Conservation (phyloP, 805 yeast genomes). For the Monosporozyma siamensis region DNA sequence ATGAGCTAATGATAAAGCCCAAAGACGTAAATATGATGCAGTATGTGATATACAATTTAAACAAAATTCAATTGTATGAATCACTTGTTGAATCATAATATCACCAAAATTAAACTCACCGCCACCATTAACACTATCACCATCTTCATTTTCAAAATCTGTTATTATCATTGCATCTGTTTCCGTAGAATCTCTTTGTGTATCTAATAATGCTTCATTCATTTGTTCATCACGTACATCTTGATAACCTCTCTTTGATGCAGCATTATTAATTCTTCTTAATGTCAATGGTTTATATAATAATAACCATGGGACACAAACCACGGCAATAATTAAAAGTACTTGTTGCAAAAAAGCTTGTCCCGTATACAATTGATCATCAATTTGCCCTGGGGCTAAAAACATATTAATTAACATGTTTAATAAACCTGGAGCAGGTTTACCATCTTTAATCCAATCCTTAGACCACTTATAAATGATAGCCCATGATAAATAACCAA, state of each 20-base stretch:
- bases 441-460: conserved; percentile 73
- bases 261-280: conserved; percentile 43
- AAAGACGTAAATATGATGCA: conserved; percentile 88
- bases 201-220: conserved; percentile 23
- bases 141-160: conserved; percentile 34
- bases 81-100: conserved; percentile 91
- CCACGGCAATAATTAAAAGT: conserved; percentile 63
- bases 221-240: conserved; percentile 30
- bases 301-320: conserved; percentile 89
- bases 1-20: conserved; percentile 97
- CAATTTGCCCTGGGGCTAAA: conserved; percentile 81
- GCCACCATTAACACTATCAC: conserved; percentile 32
- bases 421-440: conserved; percentile 84
- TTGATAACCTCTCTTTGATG: conserved; percentile 31
- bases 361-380: conserved; percentile 69
- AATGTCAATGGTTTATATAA: conserved; percentile 73
- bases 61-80: conserved; percentile 96
- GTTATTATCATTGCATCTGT: conserved; percentile 36
- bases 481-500: conserved; percentile 80
- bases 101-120: conserved; percentile 72
- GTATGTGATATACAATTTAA: conserved; percentile 97
- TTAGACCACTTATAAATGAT: conserved; percentile 91
- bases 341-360: conserved; percentile 70
- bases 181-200: conserved; percentile 4
- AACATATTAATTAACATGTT: conserved; percentile 96